A percentile compares a stretch with the other conserved stretches of the same genome.
Evolutionary conservation across 2,329 filamentous ascomycete genomes (phyloP).

Genomic region (Sporothrix schenckii): DNA sequence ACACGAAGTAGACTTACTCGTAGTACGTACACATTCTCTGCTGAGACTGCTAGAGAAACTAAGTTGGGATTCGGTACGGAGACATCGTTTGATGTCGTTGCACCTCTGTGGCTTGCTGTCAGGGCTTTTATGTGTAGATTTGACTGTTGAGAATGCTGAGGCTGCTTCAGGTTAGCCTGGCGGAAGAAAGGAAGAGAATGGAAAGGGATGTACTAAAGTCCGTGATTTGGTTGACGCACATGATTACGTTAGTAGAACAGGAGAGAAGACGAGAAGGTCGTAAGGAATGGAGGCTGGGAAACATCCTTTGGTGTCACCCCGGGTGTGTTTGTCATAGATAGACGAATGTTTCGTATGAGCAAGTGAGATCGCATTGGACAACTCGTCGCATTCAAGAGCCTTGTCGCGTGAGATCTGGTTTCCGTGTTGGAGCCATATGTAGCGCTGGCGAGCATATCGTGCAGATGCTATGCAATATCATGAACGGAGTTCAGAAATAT

Average conservation of each 20-base stretch:
- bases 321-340: neutral
- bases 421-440: neutral
- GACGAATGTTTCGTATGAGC: neutral
- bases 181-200: neutral
- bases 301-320: neutral
- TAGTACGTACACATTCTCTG: too few relatives aligned
- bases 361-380: too few relatives aligned
- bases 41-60: neutral
- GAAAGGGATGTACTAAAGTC: too few relatives aligned
- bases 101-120: too few relatives aligned
- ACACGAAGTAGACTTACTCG: slow-evolving; percentile 12
- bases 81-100: too few relatives aligned
- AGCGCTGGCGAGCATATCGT: neutral
- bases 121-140: neutral
- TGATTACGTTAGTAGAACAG: neutral
- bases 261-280: neutral
- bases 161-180: too few relatives aligned
- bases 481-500: neutral
- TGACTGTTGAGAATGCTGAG: neutral
- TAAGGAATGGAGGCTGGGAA: neutral
- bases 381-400: neutral
- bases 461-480: neutral
- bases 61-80: neutral
- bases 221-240: neutral
- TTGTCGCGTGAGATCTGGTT: neutral